These are phyloP conservation scores for Huiozyma sinensis DNA, from an alignment of 805 yeast species.

Conservation along the genomic window DNA sequence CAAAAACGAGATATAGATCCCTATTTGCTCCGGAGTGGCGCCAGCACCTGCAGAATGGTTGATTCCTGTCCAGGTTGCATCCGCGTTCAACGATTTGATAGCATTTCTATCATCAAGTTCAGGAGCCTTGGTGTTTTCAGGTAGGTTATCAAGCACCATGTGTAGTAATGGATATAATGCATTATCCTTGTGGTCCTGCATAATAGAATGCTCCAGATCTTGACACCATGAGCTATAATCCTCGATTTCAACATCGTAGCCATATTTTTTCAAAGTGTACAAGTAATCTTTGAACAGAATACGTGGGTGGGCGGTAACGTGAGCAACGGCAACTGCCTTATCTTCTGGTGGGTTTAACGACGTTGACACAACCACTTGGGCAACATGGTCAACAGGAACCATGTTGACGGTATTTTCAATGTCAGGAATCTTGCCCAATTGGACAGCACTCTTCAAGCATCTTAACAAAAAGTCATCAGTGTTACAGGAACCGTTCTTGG, in stretches of 20 bases:
- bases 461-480: conserved; percentile 94
- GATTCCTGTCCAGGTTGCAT: conserved; percentile 49
- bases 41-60: conserved; percentile 68
- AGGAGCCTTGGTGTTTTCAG: conserved; percentile 87
- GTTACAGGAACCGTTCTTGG: conserved; percentile 77
- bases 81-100: conserved; percentile 51
- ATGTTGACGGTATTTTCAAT: conserved; percentile 82
- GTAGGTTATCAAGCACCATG: conserved; percentile 86
- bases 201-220: conserved; percentile 64
- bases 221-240: conserved; percentile 75
- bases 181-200: conserved; percentile 61
- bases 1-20: conserved; percentile 71
- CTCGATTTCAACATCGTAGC: conserved; percentile 52
- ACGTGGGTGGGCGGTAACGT: conserved; percentile 97
- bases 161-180: conserved; percentile 91
- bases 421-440: conserved; percentile 76
- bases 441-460: conserved; percentile 89
- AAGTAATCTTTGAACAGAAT: conserved; percentile 68
- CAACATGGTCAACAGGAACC: conserved; percentile 98
- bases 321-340: conserved; percentile 60
- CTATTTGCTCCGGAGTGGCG: conserved; percentile 54
- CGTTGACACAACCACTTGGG: conserved; percentile 76
- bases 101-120: conserved; percentile 87
- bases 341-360: conserved; percentile 62
- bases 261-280: conserved; percentile 53